Base-by-base conservation (phyloP, 139 green algal genomes). In the Chlorella sorokiniana region DNA sequence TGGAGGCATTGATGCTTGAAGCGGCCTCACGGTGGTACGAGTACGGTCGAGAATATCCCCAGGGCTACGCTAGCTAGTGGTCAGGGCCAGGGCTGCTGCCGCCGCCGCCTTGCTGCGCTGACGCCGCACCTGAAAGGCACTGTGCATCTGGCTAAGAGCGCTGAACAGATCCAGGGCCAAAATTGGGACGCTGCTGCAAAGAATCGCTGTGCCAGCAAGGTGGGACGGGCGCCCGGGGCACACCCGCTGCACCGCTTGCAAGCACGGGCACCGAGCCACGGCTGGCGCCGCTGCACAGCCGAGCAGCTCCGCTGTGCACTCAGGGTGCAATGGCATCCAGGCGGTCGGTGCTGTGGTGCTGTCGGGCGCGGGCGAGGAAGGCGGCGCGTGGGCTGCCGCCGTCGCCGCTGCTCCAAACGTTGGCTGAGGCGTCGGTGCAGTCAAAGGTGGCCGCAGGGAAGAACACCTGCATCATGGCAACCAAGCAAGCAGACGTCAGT, bases 381-480 rank as follows among this genome's bases (percentile, higher is more conserved):
- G 31, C 31, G 29, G n/a, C 25, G 31, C 42, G 14, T 11, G 23
- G 0, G 40, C 40, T 29, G 42, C 37, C 1, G 48, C 18, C 18
- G 10, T 29, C 37, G 35, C 33, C 52, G 11, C 51, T 52, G 0
- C 45, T 8, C 72, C 72, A 79, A 3, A 68, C 8, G 45, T 83
- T 84, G 59, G 68, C 68, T n/a, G 45, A 68, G 3, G 44, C 68
- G 27, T 83, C 78, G 25, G 56, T 83, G 78, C 78, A 83, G 20
- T 81, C 75, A 23, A 45, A 62, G 18, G 75, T 38, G 3, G 40
- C 40, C 4, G 40, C 18, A 9, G 75, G 59, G 20, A 70, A 18
- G 75, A 72, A 81, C 4, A 81, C n/a, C 75, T 81, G 75, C 18
- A 2, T 27, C 33, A 38, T 1, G n/a, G 42, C 38, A 62, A 29